Evolutionary conservation across 495 filamentous ascomycete species (phyloP), one percentile per base, ranked within the genome.

Genomic region (Aspergillus leporis): DNA sequence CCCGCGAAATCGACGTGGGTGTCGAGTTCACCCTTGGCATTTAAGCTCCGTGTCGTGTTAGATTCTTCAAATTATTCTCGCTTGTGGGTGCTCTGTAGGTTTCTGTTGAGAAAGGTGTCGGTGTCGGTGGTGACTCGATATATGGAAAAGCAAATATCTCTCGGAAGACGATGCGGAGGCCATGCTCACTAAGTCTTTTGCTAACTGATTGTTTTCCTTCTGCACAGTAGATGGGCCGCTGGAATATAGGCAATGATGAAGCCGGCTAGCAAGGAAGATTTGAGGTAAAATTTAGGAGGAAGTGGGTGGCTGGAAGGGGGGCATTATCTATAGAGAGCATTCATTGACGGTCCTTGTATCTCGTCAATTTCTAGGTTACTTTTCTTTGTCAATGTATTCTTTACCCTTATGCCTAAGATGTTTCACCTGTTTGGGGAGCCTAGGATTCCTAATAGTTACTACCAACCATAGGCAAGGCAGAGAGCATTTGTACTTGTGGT

Each of bases 11-110:
- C 70, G 94, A 98, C 70, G 93, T 98, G 57, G 94, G 92, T 55
- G 94, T 98, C 63, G 93, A 97, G 75, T 98, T 98, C 77, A 93
- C 89, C 65, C 83, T 97, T 65, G 94, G 92, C 73, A 95, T 98
- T 78, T 98, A 89, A 74, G 54, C 41, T 55, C 55, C 46, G 31
- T 5, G 21, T 16, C 32, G 6, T 14, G 19, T 45, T 45, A 19
- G 18, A 45, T n/a, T 45, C 21, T 45, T 8, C n/a, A 45, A 22
- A 5, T 7, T n/a, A 2, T 40, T n/a, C 13, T 47, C 18, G 5
- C 18, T 22, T 21, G 43, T 47, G 19, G 7, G 21, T 23, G 4
- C 8, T 23, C 19, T 12, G 10, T 23, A 40, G 12, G 3, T 18
- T 41, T 16, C 13, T 41, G 16, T 41, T 16, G 38, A 14, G 16